Evolutionary conservation across 192 early-diverging fungal species (phyloP).

Genomic region (Podila horticola): DNA sequence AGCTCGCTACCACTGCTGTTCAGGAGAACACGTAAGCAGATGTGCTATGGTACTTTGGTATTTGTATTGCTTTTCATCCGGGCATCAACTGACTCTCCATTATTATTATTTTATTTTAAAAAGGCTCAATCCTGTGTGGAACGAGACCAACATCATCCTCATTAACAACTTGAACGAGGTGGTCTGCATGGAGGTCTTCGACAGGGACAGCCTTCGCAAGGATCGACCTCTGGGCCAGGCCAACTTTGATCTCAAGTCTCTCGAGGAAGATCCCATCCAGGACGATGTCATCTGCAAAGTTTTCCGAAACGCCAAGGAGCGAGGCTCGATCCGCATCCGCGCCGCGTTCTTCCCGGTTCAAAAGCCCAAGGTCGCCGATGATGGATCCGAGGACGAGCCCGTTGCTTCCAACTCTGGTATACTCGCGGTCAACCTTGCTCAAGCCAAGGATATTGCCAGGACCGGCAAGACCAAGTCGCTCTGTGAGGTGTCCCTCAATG

Average conservation of each 20-base stretch:
- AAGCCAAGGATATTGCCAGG: slow-evolving; percentile 71
- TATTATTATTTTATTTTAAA: too few relatives aligned
- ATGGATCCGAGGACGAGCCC: slow-evolving; percentile 28
- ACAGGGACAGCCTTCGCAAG: slow-evolving; percentile 79
- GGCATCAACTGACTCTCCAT: too few relatives aligned
- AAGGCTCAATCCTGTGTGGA: slow-evolving; percentile 81
- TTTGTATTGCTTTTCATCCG: too few relatives aligned
- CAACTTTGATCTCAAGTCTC: slow-evolving; percentile 56
- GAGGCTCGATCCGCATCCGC: slow-evolving; percentile 36
- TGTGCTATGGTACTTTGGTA: too few relatives aligned
- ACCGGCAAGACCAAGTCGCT: slow-evolving; percentile 55
- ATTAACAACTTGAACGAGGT: slow-evolving; percentile 81
- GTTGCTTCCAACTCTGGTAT: slow-evolving; percentile 69
- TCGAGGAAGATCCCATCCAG: slow-evolving; percentile 55
- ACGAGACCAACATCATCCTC: slow-evolving; percentile 80
- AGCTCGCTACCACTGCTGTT: slow-evolving; percentile 67
- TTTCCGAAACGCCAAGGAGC: slow-evolving; percentile 39
- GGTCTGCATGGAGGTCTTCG: slow-evolving; percentile 82
- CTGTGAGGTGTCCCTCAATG: slow-evolving; percentile 69
- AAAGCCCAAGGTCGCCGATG: slow-evolving; percentile 11
- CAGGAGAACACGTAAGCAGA: slow-evolving; percentile 68
- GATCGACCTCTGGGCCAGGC: slow-evolving; percentile 76
- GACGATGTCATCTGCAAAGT: slow-evolving; percentile 57
- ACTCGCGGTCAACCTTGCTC: slow-evolving; percentile 71
- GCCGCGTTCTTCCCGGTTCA: slow-evolving; percentile 41